Percentiles rank a stretch among this genome's conserved stretches.
Conservation (phyloP, 2,329 filamentous ascomycete genomes). For the Erysiphe pulchra region DNA sequence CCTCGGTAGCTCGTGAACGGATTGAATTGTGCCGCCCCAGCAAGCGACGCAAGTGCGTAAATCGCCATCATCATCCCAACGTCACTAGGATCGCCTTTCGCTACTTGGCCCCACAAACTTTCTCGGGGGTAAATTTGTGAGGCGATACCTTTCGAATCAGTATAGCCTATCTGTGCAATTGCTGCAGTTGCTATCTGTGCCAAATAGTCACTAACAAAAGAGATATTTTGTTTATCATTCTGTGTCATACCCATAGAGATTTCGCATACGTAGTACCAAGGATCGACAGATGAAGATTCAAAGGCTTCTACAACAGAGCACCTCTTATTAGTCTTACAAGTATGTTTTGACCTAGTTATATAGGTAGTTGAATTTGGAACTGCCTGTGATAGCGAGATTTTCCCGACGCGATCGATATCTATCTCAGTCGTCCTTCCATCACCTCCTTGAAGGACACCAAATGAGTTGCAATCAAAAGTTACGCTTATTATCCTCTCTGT, state of each 20-base stretch:
- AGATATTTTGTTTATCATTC: slow-evolving; percentile 7
- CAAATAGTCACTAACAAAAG: slow-evolving; percentile 14
- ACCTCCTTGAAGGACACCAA: slow-evolving; percentile 13
- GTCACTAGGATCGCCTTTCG: slow-evolving; percentile 9
- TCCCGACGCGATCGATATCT: slow-evolving; percentile 9
- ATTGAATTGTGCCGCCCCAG: slow-evolving; percentile 6
- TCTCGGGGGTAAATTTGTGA: slow-evolving; percentile 20
- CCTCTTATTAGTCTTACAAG: slow-evolving; percentile 4
- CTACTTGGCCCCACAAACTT: slow-evolving; percentile 15
- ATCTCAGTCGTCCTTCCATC: slow-evolving; percentile 11
- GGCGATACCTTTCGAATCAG: slow-evolving; percentile 1
- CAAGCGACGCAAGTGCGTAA: slow-evolving; percentile 15
- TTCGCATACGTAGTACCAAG: slow-evolving; percentile 20
- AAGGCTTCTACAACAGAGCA: slow-evolving; percentile 15
- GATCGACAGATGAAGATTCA: slow-evolving; percentile 14
- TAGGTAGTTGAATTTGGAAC: slow-evolving; percentile 15
- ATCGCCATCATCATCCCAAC: slow-evolving; percentile 16
- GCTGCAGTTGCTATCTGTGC: slow-evolving; percentile 14
- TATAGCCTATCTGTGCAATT: slow-evolving; percentile 19
- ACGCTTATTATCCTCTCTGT: slow-evolving; percentile 14
- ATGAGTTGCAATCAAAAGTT: slow-evolving; percentile 11
- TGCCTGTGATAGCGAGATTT: slow-evolving; percentile 8
- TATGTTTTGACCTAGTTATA: slow-evolving; percentile 12
- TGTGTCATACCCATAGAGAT: slow-evolving; percentile 15
- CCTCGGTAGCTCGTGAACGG: slow-evolving; percentile 3